Percentiles rank a stretch among this genome's conserved stretches.
Evolutionary conservation across 2,329 filamentous ascomycete genomes (phyloP).

Genomic region (Alternaria alternata): DNA sequence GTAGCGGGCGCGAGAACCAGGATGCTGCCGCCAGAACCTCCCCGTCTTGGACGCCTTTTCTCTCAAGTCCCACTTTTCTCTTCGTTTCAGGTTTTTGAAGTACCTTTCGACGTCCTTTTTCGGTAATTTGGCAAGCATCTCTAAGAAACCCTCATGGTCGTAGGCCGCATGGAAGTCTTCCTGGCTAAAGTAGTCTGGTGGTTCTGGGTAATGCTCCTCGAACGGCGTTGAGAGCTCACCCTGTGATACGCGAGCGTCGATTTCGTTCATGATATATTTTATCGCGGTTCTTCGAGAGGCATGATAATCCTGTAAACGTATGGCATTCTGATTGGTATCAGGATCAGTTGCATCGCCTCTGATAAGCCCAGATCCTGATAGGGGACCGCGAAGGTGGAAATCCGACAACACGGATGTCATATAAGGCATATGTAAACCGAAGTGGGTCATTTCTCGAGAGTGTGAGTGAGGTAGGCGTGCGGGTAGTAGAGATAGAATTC

Average conservation of each 20-base stretch:
- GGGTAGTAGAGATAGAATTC: background rate
- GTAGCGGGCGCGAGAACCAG: background rate
- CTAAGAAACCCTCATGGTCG: background rate
- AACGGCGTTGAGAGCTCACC: background rate
- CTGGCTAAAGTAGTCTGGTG: background rate
- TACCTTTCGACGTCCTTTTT: background rate
- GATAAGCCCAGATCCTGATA: background rate
- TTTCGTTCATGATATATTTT: background rate
- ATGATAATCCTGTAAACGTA: background rate
- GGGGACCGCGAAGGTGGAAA: background rate
- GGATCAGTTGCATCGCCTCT: background rate
- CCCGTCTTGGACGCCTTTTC: background rate
- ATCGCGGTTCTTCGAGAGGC: background rate
- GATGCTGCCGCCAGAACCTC: background rate
- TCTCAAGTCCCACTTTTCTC: no score
- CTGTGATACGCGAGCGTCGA: background rate
- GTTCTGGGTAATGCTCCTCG: background rate
- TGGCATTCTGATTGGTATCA: background rate
- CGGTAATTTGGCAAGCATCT: rapidly evolving
- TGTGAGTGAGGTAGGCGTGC: background rate
- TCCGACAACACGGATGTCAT: background rate
- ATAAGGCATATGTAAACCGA: background rate
- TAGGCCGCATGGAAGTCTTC: background rate
- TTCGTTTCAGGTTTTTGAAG: background rate
- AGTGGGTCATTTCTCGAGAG: background rate